A percentile compares a stretch with the other conserved stretches of the same genome.
These are phyloP conservation scores for Eragrostis tef DNA, from an alignment of 202 grass and related monocot genomes.

Conservation along the genomic window DNA sequence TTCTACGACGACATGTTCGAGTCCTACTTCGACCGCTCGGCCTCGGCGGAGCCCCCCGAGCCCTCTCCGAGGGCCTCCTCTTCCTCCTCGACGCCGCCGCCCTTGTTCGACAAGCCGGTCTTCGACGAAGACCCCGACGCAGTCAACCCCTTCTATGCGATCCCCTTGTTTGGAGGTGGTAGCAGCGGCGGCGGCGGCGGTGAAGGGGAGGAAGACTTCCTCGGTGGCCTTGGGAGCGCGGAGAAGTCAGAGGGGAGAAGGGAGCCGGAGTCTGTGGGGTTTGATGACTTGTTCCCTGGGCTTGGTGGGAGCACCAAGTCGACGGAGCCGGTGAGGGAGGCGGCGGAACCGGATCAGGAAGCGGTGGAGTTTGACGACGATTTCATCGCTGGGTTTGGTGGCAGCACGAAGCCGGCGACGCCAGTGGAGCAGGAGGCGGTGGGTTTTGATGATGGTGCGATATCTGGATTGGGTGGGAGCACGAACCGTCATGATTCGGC, in stretches of 20 bases:
- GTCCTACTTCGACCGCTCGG: constrained; percentile 24
- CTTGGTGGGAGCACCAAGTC: constrained; percentile 21
- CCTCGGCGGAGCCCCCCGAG: background rate
- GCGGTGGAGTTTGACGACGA: background rate
- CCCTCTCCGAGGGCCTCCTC: constrained; percentile 23
- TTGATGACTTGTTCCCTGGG: constrained; percentile 31
- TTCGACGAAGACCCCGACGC: constrained; percentile 44
- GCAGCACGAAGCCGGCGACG: background rate
- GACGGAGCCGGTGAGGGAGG: constrained; percentile 10
- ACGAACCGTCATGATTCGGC: constrained; percentile 11
- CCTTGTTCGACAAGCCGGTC: constrained; percentile 50
- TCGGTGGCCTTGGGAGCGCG: constrained; percentile 9
- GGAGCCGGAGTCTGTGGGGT: constrained; percentile 3
- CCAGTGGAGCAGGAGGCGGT: background rate
- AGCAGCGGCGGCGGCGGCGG: background rate
- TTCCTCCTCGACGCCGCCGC: constrained; percentile 4
- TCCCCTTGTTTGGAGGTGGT: constrained; percentile 36
- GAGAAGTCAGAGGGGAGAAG: background rate
- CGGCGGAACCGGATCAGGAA: background rate
- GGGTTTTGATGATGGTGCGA: constrained; percentile 16
- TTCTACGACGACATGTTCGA: constrained; percentile 49
- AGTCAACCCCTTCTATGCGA: constrained; percentile 30
- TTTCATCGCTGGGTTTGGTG: constrained; percentile 22
- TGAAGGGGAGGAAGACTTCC: constrained; percentile 19
- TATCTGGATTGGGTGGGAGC: constrained; percentile 13